phyloP scores from a whole-genome alignment of 2,329 filamentous ascomycete genomes.

The Fusarium graminum region DNA sequence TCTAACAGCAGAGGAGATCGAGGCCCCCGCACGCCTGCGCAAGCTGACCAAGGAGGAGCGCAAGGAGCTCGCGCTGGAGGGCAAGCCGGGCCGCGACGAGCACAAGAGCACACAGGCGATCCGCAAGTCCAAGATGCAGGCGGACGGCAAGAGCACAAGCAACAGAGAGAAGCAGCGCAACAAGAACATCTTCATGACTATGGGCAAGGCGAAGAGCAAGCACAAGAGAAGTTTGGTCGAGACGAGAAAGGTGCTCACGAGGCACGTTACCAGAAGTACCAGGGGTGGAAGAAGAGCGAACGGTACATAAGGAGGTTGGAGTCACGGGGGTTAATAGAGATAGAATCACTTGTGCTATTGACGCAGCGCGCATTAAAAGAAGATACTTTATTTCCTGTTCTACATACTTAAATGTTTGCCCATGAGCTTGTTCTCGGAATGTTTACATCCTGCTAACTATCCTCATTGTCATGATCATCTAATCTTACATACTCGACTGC shows the following conservation, averaged over 20 bases:
- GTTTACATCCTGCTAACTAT: neutral
- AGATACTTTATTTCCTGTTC: slow-evolving; percentile 18
- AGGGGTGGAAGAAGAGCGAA: slow-evolving; percentile 87
- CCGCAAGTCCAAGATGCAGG: slow-evolving; percentile 86
- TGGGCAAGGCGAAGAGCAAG: slow-evolving; percentile 96
- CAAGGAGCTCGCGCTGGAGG: slow-evolving; percentile 83
- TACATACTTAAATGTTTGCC: neutral
- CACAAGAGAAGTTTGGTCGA: slow-evolving; percentile 93
- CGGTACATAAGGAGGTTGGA: slow-evolving; percentile 50
- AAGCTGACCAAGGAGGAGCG: slow-evolving; percentile 93
- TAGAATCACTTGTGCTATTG: slow-evolving; percentile 33
- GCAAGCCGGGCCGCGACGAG: slow-evolving; percentile 80
- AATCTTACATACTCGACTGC: neutral
- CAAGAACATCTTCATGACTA: slow-evolving; percentile 99
- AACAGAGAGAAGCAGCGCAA: slow-evolving; percentile 96
- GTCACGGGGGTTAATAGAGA: slow-evolving; percentile 6
- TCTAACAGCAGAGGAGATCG: slow-evolving; percentile 91
- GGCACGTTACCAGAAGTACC: slow-evolving; percentile 86
- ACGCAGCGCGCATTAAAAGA: slow-evolving; percentile 31
- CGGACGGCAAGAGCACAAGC: slow-evolving; percentile 93
- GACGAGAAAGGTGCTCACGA: slow-evolving; percentile 82
- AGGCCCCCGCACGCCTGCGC: slow-evolving; percentile 83
- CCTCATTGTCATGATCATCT: neutral
- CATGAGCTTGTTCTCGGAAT: neutral
- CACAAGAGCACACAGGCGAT: slow-evolving; percentile 89